A percentile compares a stretch with the other conserved stretches of the same genome.
These are phyloP conservation scores for Colletotrichum sp. DNA, from an alignment of 2,329 filamentous ascomycete species.

Conservation along the genomic window DNA sequence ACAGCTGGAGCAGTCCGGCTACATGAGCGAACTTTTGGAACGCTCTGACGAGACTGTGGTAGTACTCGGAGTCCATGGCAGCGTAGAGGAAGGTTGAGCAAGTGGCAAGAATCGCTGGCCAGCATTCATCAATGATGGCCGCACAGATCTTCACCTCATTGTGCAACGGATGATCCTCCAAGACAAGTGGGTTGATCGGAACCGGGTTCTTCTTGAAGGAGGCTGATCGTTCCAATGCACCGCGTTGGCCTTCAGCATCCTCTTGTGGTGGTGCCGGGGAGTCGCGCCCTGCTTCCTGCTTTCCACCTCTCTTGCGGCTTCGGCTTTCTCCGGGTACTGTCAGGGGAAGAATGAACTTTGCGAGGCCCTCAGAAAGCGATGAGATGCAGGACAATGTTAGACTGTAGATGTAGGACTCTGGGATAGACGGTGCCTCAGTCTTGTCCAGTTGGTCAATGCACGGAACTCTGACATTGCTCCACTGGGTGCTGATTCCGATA, in stretches of 20 bases:
- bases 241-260: slow-evolving; percentile 37
- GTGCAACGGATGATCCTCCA: slow-evolving; percentile 76
- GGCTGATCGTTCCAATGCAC: slow-evolving; percentile 60
- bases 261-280: slow-evolving; percentile 45
- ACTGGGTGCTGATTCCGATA: slow-evolving; percentile 85
- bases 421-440: slow-evolving; percentile 78
- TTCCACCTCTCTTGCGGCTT: slow-evolving; percentile 53
- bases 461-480: slow-evolving; percentile 85
- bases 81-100: slow-evolving; percentile 96
- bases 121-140: slow-evolving; percentile 86
- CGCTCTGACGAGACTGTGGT: slow-evolving; percentile 87
- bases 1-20: slow-evolving; percentile 82
- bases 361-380: slow-evolving; percentile 87
- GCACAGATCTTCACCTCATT: slow-evolving; percentile 78
- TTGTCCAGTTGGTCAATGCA: slow-evolving; percentile 97
- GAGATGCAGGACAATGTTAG: slow-evolving; percentile 89
- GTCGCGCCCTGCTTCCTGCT: slow-evolving; percentile 48
- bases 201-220: slow-evolving; percentile 79
- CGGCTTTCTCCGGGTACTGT: slow-evolving; percentile 79
- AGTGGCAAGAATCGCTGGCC: slow-evolving; percentile 93
- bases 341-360: slow-evolving; percentile 90
- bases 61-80: slow-evolving; percentile 90
- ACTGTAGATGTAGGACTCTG: slow-evolving; percentile 93
- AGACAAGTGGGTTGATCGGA: slow-evolving; percentile 80
- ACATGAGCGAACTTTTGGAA: slow-evolving; percentile 97